Conservation (phyloP, 495 filamentous ascomycete species). For the Hypoxylon lienhwacheense region DNA sequence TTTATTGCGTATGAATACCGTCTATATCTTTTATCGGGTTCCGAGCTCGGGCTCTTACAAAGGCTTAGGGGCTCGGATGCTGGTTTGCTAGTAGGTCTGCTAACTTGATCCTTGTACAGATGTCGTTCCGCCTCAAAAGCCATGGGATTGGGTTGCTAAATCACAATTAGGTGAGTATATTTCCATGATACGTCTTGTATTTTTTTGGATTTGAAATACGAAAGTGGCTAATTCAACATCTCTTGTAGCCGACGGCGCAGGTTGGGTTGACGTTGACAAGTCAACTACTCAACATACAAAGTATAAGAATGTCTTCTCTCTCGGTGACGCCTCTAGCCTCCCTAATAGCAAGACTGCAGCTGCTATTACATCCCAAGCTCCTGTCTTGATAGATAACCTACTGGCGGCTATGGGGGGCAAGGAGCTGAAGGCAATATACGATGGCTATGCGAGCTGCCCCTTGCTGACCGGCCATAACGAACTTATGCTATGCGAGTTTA, state of each 20-base stretch:
- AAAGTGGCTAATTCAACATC: constrained; percentile 10
- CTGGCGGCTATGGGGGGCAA: constrained; percentile 58
- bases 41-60: no score
- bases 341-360: constrained; percentile 71
- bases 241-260: constrained; percentile 56
- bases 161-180: constrained; percentile 32
- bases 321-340: constrained; percentile 66
- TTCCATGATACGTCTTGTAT: not conserved
- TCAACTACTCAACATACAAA: constrained; percentile 62
- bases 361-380: constrained; percentile 64
- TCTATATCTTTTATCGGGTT: not conserved
- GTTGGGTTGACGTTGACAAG: constrained; percentile 66
- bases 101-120: constrained; percentile 13
- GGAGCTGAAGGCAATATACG: constrained; percentile 54
- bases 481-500: constrained; percentile 71
- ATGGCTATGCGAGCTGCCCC: constrained; percentile 71
- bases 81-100: constrained; percentile 43
- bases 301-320: constrained; percentile 68
- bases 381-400: constrained; percentile 61
- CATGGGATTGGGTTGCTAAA: constrained; percentile 39
- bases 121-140: constrained; percentile 39
- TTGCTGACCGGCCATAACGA: constrained; percentile 67
- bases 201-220: not conserved
- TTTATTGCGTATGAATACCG: constrained; percentile 46
- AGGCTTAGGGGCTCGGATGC: not conserved